Evolutionary conservation across 257 asterid genomes (phyloP), one percentile per base, ranked within the genome.

Genomic region (Cordia subcordata): DNA sequence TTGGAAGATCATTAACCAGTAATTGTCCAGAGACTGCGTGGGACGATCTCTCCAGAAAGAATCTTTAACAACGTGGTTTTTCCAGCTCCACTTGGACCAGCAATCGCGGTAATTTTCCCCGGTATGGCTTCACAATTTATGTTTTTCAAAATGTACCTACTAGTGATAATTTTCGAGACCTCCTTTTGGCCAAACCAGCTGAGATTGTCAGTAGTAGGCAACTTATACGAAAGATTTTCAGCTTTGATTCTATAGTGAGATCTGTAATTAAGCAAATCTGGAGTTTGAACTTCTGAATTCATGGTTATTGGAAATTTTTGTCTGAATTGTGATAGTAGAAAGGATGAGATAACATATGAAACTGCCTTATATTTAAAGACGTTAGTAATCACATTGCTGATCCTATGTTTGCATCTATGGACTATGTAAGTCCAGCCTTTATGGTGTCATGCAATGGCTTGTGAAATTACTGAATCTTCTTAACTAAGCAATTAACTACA

Each of bases 71-170:
- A n/a, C 2, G 96, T 82, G 1, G 96, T 86, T 64, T 89, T 88
- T 8, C 96, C 96, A 0, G 95, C 95, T n/a, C 95, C 96, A 53
- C 96, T 89, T 0, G 91, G 81, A 20, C 94, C 94, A 5, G 82
- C 87, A 57, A 89, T 75, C 10, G 89, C 95, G 0, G 95, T 84
- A 17, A 89, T 66, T 57, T 84, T 77, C 5, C 94, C 87, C 0
- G 94, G 80, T 46, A 67, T 75, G 37, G 85, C 95, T n/a, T 84
- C 87, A 32, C 88, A 86, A 10, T 40, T 75, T 0, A 86, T 86
- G 14, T 82, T 72, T 67, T 68, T 79, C 63, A 84, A 58, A 19
- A 88, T 57, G 37, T 44, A 67, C 60, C 47, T 42, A 8, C 61
- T 79, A 19, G 66, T 16, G 14, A 47, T 51, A 27, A 27, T 27